Percentiles rank a stretch among this genome's conserved stretches.
These are phyloP conservation scores for Populus simonii DNA, from an alignment of 345 rosid species.

Conservation along the genomic window DNA sequence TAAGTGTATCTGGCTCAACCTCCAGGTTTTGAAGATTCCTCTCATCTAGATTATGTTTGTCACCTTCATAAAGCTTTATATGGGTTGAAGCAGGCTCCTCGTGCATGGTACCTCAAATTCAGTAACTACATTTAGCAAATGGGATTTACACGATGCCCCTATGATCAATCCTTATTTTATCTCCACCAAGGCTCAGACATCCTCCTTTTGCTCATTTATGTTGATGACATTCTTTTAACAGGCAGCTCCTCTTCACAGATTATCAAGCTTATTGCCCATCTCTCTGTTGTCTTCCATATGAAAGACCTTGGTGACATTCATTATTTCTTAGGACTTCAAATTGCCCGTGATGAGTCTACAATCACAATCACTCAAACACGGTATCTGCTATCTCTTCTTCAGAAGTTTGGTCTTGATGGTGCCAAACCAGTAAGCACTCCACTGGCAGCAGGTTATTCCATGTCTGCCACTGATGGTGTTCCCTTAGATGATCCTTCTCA, in stretches of 20 bases:
- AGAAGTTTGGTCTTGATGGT: background rate
- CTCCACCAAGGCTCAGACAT: no score
- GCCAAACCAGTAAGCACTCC: background rate
- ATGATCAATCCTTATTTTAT: no score
- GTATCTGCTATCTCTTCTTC: background rate
- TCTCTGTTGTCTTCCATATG: no score
- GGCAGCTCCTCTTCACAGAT: no score
- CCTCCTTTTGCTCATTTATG: no score
- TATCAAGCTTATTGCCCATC: no score
- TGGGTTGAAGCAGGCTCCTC: background rate
- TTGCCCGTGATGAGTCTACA: no score
- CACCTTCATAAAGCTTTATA: background rate
- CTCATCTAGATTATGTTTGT: background rate
- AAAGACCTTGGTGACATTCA: no score
- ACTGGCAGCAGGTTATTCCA: background rate
- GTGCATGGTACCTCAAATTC: background rate
- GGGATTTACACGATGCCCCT: background rate
- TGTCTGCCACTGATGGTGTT: background rate
- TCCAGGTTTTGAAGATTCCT: background rate
- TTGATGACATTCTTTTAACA: no score
- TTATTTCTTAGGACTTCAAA: no score
- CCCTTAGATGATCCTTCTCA: background rate
- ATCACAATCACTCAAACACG: background rate
- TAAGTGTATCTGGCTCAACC: background rate
- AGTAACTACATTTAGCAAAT: background rate